phyloP scores from a whole-genome alignment of 2,329 filamentous ascomycete genomes.

The Cercospora sp. region DNA sequence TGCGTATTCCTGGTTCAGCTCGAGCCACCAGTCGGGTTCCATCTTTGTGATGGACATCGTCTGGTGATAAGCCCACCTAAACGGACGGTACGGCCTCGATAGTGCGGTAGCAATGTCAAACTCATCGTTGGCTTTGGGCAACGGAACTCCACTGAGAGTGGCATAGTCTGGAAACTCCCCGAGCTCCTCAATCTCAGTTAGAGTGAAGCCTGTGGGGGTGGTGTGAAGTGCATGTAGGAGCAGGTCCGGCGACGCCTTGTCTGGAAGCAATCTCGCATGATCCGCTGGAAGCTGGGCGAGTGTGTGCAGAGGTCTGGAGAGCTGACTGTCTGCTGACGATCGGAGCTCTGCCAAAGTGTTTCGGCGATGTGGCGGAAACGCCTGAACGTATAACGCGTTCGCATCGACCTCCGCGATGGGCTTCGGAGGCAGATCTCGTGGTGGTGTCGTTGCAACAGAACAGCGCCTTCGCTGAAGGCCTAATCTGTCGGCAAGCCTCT shows the following conservation, averaged over 20 bases:
- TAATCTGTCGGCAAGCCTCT: not conserved
- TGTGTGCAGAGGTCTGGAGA: not conserved
- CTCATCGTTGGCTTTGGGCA: slow-evolving; percentile 62
- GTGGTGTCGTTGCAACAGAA: not conserved
- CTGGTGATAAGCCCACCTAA: slow-evolving; percentile 82
- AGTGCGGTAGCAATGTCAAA: slow-evolving; percentile 70
- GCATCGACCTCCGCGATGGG: not conserved
- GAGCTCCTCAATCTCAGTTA: slow-evolving; percentile 67
- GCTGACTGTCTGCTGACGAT: not conserved
- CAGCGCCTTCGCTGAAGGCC: not conserved
- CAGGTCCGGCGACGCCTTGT: slow-evolving; percentile 29
- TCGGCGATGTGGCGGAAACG: not conserved
- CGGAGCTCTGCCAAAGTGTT: not conserved
- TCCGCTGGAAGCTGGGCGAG: slow-evolving; percentile 17
- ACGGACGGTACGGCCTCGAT: slow-evolving; percentile 76
- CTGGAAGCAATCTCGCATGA: slow-evolving; percentile 29
- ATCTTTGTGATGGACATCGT: slow-evolving; percentile 88
- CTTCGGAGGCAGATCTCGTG: not conserved
- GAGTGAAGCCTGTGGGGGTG: slow-evolving; percentile 68
- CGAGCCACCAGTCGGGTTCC: slow-evolving; percentile 85
- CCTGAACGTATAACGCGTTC: not conserved
- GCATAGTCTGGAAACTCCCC: slow-evolving; percentile 82
- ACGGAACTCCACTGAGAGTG: slow-evolving; percentile 69
- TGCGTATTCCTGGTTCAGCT: slow-evolving; percentile 74
- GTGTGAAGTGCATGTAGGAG: slow-evolving; percentile 24